These are phyloP conservation scores for Thelephora aurantiotincta DNA, from an alignment of 768 basidiomycete species.

Conservation along the genomic window DNA sequence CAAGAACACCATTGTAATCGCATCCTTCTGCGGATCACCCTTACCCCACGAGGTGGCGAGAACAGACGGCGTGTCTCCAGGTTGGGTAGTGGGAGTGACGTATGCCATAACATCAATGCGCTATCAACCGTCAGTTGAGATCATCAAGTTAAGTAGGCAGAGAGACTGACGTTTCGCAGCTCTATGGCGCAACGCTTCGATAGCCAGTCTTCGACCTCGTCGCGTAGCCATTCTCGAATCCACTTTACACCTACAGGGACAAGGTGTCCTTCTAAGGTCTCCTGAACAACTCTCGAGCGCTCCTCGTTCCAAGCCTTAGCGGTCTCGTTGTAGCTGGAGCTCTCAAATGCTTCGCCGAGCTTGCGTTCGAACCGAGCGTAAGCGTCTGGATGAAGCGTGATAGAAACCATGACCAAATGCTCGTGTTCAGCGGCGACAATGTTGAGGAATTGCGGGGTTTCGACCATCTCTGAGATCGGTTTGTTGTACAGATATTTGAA, in stretches of 20 bases:
- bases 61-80: conserved; percentile 64
- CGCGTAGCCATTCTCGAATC: conserved; percentile 77
- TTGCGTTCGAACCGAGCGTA: conserved; percentile 58
- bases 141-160: neutral
- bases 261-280: conserved; percentile 69
- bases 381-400: conserved; percentile 49
- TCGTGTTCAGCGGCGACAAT: conserved; percentile 89
- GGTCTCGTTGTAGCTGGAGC: conserved; percentile 73
- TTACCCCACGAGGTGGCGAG: conserved; percentile 90
- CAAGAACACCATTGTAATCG: conserved; percentile 70
- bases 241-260: conserved; percentile 78
- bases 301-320: conserved; percentile 88
- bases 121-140: conserved; percentile 24
- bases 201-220: conserved; percentile 81
- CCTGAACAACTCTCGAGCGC: conserved; percentile 62
- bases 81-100: conserved; percentile 40
- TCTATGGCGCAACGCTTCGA: conserved; percentile 51
- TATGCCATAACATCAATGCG: conserved; percentile 77
- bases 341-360: conserved; percentile 71
- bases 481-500: conserved; percentile 92
- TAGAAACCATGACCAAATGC: conserved; percentile 63
- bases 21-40: conserved; percentile 87
- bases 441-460: conserved; percentile 71
- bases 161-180: conserved; percentile 50
- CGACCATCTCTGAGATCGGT: conserved; percentile 52